These are phyloP conservation scores for Colletotrichum tanaceti DNA, from an alignment of 2,329 filamentous ascomycete genomes.

Conservation along the genomic window DNA sequence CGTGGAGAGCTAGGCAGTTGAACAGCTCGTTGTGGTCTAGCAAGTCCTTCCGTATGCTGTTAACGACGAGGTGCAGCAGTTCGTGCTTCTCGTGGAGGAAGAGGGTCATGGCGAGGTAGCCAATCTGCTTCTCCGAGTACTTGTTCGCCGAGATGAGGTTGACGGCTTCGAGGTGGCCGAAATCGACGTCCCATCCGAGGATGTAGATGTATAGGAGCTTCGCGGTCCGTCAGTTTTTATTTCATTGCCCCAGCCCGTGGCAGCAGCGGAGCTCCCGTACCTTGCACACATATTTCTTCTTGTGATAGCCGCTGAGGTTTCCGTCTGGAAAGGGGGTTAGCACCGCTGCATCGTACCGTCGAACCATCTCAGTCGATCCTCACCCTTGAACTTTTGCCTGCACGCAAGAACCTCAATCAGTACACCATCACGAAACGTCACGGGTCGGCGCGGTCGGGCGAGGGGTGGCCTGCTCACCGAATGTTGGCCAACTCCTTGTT, in stretches of 20 bases:
- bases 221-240: slow-evolving; percentile 42
- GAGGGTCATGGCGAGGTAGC: slow-evolving; percentile 95
- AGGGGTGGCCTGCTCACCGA: slow-evolving; percentile 62
- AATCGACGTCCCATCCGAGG: slow-evolving; percentile 98
- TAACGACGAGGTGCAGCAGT: slow-evolving; percentile 93
- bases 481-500: slow-evolving; percentile 99
- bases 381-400: slow-evolving; percentile 93
- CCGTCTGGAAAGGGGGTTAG: slow-evolving; percentile 69
- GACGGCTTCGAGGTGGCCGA: slow-evolving; percentile 97
- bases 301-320: slow-evolving; percentile 94
- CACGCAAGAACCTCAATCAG: slow-evolving; percentile 21
- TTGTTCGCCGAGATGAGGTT: slow-evolving; percentile 97
- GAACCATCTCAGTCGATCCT: slow-evolving; percentile 41
- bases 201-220: slow-evolving; percentile 98
- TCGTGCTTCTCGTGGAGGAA: slow-evolving; percentile 98
- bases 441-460: slow-evolving; percentile 12
- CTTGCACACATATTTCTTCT: slow-evolving; percentile 99
- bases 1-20: slow-evolving; percentile 96
- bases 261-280: slow-evolving; percentile 51
- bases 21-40: slow-evolving; percentile 96
- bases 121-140: slow-evolving; percentile 99
- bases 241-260: slow-evolving; percentile 17
- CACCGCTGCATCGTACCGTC: slow-evolving; percentile 21
- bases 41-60: slow-evolving; percentile 97
- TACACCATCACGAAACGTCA: slow-evolving; percentile 37